Percentiles rank a stretch among this genome's conserved stretches.
Evolutionary conservation across 148 eudicot species (phyloP).

Genomic region (Chenopodium album): DNA sequence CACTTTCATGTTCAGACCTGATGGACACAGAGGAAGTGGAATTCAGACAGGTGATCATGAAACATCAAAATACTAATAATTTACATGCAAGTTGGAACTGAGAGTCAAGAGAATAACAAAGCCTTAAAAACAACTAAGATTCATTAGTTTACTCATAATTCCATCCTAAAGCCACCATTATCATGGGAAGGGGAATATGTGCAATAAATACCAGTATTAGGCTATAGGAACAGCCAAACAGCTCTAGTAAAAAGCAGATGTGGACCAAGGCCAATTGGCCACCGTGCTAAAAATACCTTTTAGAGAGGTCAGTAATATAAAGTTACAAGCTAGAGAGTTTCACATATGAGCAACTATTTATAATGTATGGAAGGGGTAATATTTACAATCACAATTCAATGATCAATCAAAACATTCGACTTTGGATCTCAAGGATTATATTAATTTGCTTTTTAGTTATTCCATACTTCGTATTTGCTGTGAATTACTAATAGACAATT

Average conservation of each 20-base stretch:
- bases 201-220: not conserved
- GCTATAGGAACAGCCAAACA: too few relatives aligned
- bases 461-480: not conserved
- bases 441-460: not conserved
- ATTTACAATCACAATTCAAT: not conserved
- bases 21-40: constrained; percentile 1
- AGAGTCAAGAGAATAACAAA: not conserved
- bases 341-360: not conserved
- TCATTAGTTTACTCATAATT: not conserved
- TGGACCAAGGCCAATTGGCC: not conserved
- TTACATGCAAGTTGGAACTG: not conserved
- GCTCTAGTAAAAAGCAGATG: not conserved
- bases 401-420: not conserved
- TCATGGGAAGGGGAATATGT: not conserved
- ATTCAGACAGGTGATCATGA: not conserved
- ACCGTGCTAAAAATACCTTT: not conserved
- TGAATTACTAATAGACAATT: not conserved
- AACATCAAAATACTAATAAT: not conserved
- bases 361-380: not conserved
- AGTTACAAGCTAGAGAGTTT: not conserved
- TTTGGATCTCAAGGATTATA: not conserved
- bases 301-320: not conserved
- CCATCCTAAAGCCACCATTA: not conserved
- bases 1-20: constrained; percentile 72
- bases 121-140: not conserved